These are phyloP conservation scores for Wickerhamiella sergipiensis DNA, from an alignment of 805 yeast genomes.

Conservation along the genomic window DNA sequence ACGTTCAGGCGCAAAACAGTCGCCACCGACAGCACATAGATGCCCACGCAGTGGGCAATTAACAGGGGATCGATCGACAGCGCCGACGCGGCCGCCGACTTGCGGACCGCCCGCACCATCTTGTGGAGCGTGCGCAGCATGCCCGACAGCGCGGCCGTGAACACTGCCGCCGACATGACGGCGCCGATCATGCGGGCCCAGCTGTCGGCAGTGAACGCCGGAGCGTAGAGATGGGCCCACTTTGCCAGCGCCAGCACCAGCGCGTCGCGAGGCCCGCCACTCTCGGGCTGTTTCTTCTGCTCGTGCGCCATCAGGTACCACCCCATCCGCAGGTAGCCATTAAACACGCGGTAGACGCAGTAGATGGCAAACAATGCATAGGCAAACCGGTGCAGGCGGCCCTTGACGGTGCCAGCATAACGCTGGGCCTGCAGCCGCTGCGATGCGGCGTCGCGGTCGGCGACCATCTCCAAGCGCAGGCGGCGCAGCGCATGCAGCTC, in stretches of 20 bases:
- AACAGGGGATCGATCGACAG: conserved; percentile 18
- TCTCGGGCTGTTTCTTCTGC: conserved; percentile 1
- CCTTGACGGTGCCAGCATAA: conserved; percentile 20
- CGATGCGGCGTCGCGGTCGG: conserved; percentile 20
- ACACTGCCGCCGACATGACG: conserved; percentile 26
- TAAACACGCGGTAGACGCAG: conserved; percentile 29
- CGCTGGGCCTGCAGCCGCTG: conserved; percentile 18
- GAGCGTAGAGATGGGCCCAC: conserved; percentile 7
- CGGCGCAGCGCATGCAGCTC: conserved; percentile 26
- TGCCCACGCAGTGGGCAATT: conserved; percentile 26
- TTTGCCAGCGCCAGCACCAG: conserved; percentile 14
- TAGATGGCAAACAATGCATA: conserved; percentile 26
- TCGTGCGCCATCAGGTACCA: conserved; percentile 16
- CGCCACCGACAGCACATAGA: conserved; percentile 29
- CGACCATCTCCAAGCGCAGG: conserved; percentile 22
- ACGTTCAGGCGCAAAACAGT: conserved; percentile 28
- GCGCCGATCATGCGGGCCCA: conserved; percentile 30
- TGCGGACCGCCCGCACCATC: conserved; percentile 10
- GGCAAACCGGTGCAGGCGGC: conserved; percentile 18
- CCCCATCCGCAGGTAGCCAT: conserved; percentile 17
- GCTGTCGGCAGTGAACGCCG: conserved; percentile 21
- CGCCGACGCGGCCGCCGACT: background rate
- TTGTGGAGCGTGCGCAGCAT: conserved; percentile 18
- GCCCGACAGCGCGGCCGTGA: conserved; percentile 25
- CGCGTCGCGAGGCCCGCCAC: conserved; percentile 17